These are phyloP conservation scores for Dactylella cylindrospora DNA, from an alignment of 2,329 filamentous ascomycete genomes.

Conservation along the genomic window DNA sequence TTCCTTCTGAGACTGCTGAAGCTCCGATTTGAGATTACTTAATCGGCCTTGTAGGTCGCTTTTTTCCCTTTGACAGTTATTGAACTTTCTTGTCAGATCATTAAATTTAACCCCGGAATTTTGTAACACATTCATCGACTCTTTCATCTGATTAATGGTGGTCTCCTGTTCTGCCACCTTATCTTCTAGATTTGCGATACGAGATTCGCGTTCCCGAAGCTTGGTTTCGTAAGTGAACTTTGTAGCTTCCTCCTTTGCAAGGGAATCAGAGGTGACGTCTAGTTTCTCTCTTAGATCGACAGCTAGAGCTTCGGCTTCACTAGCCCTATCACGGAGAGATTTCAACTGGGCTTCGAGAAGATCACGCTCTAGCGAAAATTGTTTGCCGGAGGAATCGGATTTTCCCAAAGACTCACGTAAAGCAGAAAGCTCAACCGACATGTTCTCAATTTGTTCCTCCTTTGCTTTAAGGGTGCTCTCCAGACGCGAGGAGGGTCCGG, in stretches of 20 bases:
- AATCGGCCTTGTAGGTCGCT: slow-evolving; percentile 23
- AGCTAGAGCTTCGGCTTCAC: neutral
- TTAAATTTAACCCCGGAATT: neutral
- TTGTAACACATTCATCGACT: slow-evolving; percentile 8
- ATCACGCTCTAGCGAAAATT: slow-evolving; percentile 9
- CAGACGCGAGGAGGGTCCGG: slow-evolving; percentile 1
- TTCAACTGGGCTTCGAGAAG: slow-evolving; percentile 3
- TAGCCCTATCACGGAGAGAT: slow-evolving; percentile 1
- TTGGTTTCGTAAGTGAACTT: slow-evolving; percentile 13
- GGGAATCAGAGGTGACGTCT: slow-evolving; percentile 4
- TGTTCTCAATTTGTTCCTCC: slow-evolving; percentile 33
- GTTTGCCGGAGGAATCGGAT: neutral
- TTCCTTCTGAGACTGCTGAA: slow-evolving; percentile 3
- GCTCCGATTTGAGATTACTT: slow-evolving; percentile 22
- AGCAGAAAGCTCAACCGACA: slow-evolving; percentile 38
- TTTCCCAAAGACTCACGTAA: slow-evolving; percentile 12
- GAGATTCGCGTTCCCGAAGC: slow-evolving; percentile 4
- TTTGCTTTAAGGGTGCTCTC: slow-evolving; percentile 9
- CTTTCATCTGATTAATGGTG: neutral
- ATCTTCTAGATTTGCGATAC: slow-evolving; percentile 11
- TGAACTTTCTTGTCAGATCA: slow-evolving; percentile 23
- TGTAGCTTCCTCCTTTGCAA: slow-evolving; percentile 11
- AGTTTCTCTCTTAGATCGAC: slow-evolving; percentile 13
- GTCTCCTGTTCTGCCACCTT: neutral
- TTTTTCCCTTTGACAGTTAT: slow-evolving; percentile 34